Base-by-base conservation (phyloP, 2,329 filamentous ascomycete genomes). In the Exophiala alcalophila region DNA sequence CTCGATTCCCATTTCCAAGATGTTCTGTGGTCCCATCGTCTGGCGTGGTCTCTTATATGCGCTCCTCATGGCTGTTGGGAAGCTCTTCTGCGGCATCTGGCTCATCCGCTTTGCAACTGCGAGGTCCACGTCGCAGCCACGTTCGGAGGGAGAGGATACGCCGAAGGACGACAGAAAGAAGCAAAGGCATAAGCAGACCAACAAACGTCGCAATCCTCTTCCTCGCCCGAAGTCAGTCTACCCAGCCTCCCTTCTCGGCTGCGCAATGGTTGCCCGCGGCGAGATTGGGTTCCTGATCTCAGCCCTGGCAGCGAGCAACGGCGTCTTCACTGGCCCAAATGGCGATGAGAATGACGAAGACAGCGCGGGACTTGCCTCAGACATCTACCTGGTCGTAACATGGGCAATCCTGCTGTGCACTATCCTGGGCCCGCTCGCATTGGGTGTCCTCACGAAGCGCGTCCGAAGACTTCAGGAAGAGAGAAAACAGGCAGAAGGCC, bases 281-380 rank as follows among this genome's bases (percentile, higher is more conserved):
- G 86, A 92, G 59, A 86, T 91, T 23, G 84, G 85, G 0, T 88
- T 88, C 49, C 61, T 91, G 29, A 86, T 92, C 48, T 80, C 81
- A 1, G 78, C 81, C 0, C 61, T 89, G 0, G 83, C 83, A 0
- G 73, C 86, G 55, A 72, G 64, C 4, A 65, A 68, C 10, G 70
- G 72, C 0, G 66, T 77, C 8, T 77, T 77, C 46, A 24, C 37
- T 3, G 26, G 11, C 15, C n/a, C 25, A 16, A 19, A 20, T 7
- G 27, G 23, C 20, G 14, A 26, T 21, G 20, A 11, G n/a, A 24
- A 16, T 6, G 16, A 9, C 12, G 40, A 19, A 26, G 46, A 19
- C 1, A 44, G 48, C 5, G 55, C 49, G 2, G 60, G 61, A 11
- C 12, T 41, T 4, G 25, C 30, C 4, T 68, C 70, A 0, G 68